Conservation (phyloP, 2,329 filamentous ascomycete species). For the Colletotrichum truncatum region DNA sequence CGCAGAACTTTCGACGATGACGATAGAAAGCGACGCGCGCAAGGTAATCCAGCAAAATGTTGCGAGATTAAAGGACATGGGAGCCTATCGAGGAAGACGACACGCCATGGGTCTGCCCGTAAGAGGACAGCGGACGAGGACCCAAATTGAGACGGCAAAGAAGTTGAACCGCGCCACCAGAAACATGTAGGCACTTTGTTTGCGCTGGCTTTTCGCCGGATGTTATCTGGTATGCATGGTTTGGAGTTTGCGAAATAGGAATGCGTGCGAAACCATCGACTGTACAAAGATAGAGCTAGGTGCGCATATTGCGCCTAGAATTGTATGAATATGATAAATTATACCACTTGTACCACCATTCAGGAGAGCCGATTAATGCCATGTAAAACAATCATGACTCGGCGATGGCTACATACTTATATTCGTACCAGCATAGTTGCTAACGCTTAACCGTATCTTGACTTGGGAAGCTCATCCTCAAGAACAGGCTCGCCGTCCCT, state of each 20-base stretch:
- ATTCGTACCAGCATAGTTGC: background rate
- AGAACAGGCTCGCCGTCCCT: constrained; percentile 59
- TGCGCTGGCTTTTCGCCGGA: background rate
- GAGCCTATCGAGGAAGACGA: constrained; percentile 85
- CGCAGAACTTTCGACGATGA: constrained; percentile 88
- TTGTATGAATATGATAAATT: constrained; percentile 29
- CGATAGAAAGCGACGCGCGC: constrained; percentile 88
- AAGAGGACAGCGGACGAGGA: constrained; percentile 87
- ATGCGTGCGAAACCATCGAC: background rate
- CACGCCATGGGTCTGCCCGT: constrained; percentile 95
- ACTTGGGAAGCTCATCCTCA: constrained; percentile 60
- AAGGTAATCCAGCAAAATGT: constrained; percentile 87
- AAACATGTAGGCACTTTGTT: constrained; percentile 40
- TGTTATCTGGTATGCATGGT: background rate
- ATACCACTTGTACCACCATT: constrained; percentile 20
- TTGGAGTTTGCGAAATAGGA: background rate
- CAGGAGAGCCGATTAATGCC: background rate
- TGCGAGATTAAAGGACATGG: constrained; percentile 86
- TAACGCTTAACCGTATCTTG: background rate
- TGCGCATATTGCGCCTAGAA: constrained; percentile 2
- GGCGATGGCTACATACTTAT: background rate
- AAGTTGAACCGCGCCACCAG: constrained; percentile 70
- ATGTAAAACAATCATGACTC: background rate
- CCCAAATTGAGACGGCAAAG: constrained; percentile 70
- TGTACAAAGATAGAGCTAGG: constrained; percentile 38